Base-by-base conservation (phyloP, 352 stramenopile species). In the Globisporangium camurandrum region DNA sequence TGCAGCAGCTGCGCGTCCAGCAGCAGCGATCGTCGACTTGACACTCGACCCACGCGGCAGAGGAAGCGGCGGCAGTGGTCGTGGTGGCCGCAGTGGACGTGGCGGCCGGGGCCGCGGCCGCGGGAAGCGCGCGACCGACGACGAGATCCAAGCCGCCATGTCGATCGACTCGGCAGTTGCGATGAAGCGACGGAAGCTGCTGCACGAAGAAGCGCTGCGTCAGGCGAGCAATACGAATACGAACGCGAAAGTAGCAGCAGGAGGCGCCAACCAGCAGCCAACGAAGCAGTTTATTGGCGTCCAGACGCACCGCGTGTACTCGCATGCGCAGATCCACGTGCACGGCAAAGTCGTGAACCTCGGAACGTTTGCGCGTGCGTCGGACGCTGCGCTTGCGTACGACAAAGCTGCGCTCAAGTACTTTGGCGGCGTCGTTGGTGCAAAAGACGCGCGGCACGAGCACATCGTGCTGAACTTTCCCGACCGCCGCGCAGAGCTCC, bases 271-370 rank as follows among this genome's bases (percentile, higher is more conserved):
- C 16, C n/a, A n/a, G n/a, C 51, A 45, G n/a, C 51, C 51, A 11
- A 38, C 56, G n/a, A 85, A 80, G 51, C 80, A 88, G 43, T 89
- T 86, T 59, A 39, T 87, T 1, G 82, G 82, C 9, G 82, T 90
- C 2, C 66, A 84, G 36, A 72, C 84, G 4, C 76, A 86, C 34
- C 64, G 71, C 26, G 77, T 87, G 20, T 88, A 86, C 49, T 76
- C 78, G 1, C 75, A 90, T 31, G 81, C 81, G 17, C 78, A 93
- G 49, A 87, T 93, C 49, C 64, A 78, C 33, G 75, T 93, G 19
- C 71, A 88, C n/a, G 74, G 75, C 34, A 84, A 88, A 51, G 49
- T 81, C n/a, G 59, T 89, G 7, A 86, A 88, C 48, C 55, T 93
- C 39, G 81, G 81, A 6, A 85, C 71, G 38, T 93, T 88, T 50